Percentiles rank a stretch among this genome's conserved stretches.
phyloP scores from a whole-genome alignment of 2,329 filamentous ascomycete genomes.

The Claviceps sp. region DNA sequence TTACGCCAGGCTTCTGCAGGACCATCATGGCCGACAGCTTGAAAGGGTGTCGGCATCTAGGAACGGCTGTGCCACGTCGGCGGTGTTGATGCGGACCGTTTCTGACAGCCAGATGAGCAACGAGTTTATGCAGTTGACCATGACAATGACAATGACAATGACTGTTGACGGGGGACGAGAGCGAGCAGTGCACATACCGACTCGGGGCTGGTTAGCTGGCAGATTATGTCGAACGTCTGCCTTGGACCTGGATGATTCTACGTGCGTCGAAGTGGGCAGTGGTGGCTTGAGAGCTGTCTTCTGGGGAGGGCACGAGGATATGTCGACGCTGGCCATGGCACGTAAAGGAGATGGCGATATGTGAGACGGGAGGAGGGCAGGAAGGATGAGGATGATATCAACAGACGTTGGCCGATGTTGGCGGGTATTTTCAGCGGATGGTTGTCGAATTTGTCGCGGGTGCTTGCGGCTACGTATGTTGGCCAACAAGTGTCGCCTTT shows the following conservation, averaged over 20 bases:
- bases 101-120: slow-evolving; percentile 9
- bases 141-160: too few species aligned
- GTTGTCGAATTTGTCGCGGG: too few species aligned
- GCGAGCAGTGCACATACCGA: slow-evolving; percentile 11
- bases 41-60: slow-evolving; percentile 18
- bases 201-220: slow-evolving; percentile 14
- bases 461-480: too few species aligned
- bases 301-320: slow-evolving; percentile 6
- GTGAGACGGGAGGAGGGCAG: too few species aligned
- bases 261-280: slow-evolving; percentile 10
- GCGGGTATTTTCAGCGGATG: too few species aligned
- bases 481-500: too few species aligned
- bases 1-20: neutral
- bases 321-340: neutral
- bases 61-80: slow-evolving; percentile 20
- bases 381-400: too few species aligned
- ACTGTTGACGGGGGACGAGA: neutral
- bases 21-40: slow-evolving; percentile 6
- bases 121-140: neutral
- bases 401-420: too few species aligned
- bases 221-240: slow-evolving; percentile 17
- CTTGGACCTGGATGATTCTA: slow-evolving; percentile 13
- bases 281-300: slow-evolving; percentile 14
- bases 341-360: neutral
- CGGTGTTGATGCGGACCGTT: slow-evolving; percentile 15